A percentile compares a stretch with the other conserved stretches of the same genome.
These are phyloP conservation scores for Geotrichum citri-aurantii DNA, from an alignment of 1,139 yeast genomes.

Conservation along the genomic window DNA sequence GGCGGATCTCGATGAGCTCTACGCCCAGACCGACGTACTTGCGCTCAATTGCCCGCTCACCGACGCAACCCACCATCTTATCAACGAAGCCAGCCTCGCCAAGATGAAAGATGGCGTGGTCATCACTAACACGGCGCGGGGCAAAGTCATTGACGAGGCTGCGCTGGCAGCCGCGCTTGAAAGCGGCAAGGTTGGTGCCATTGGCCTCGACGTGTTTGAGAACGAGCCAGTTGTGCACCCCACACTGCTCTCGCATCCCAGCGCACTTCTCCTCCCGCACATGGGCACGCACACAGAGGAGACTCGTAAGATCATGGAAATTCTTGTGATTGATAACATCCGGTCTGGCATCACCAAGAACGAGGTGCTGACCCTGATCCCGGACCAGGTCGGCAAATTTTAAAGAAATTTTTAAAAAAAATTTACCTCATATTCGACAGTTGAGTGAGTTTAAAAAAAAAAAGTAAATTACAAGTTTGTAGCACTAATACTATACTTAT, in stretches of 20 bases:
- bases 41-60: conserved; percentile 61
- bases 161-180: conserved; percentile 65
- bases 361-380: conserved; percentile 46
- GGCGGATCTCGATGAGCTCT: conserved; percentile 48
- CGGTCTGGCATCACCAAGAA: conserved; percentile 47
- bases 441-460: no score
- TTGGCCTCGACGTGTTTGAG: conserved; percentile 81
- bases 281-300: conserved; percentile 59
- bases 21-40: conserved; percentile 52
- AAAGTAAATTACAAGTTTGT: no score
- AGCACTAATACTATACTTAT: no score
- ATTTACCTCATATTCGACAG: no score
- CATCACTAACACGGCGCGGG: conserved; percentile 62
- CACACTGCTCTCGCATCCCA: conserved; percentile 34
- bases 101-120: conserved; percentile 66
- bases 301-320: conserved; percentile 54
- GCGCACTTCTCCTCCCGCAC: conserved; percentile 58
- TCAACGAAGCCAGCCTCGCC: conserved; percentile 47
- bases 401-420: no score
- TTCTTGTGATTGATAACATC: conserved; percentile 45
- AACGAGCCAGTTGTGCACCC: conserved; percentile 56
- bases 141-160: conserved; percentile 64
- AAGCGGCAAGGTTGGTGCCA: conserved; percentile 60
- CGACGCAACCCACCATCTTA: conserved; percentile 46
- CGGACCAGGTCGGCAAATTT: conserved; percentile 32